phyloP scores from a whole-genome alignment of 805 yeast species.

The Lachancea dasiensis region DNA sequence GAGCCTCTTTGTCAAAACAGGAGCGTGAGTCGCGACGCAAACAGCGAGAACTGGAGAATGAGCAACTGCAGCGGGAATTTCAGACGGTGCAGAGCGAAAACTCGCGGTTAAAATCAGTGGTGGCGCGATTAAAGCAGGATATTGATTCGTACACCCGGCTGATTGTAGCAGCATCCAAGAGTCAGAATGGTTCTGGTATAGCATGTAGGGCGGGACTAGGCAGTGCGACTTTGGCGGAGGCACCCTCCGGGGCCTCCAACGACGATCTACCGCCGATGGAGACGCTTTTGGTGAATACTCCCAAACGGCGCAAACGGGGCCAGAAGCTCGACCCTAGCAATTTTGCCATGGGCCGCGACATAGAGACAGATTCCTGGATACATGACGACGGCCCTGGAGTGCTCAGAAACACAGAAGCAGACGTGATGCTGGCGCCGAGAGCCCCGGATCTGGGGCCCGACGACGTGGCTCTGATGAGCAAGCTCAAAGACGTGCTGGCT shows the following conservation, averaged over 20 bases:
- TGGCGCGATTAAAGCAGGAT: slow-evolving; percentile 21
- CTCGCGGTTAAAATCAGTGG: slow-evolving; percentile 22
- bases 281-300: slow-evolving; percentile 15
- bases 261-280: slow-evolving; percentile 14
- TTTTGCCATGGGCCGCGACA: neutral
- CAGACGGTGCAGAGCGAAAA: slow-evolving; percentile 23
- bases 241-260: neutral
- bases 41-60: slow-evolving; percentile 16
- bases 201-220: slow-evolving; percentile 6
- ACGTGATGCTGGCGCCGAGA: slow-evolving; percentile 12
- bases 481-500: slow-evolving; percentile 22
- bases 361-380: neutral
- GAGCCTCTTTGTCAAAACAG: slow-evolving; percentile 7
- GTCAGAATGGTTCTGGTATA: slow-evolving; percentile 1
- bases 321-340: slow-evolving; percentile 5
- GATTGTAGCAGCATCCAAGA: slow-evolving; percentile 3
- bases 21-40: slow-evolving; percentile 9
- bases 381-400: slow-evolving; percentile 4
- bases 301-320: slow-evolving; percentile 17
- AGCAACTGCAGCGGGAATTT: slow-evolving; percentile 22
- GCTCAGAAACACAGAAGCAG: slow-evolving; percentile 10
- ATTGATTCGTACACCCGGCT: slow-evolving; percentile 21
- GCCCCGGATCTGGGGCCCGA: slow-evolving; percentile 16
- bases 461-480: slow-evolving; percentile 21
- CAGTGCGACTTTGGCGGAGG: slow-evolving; percentile 2